Evolutionary conservation across 352 stramenopile species (phyloP), one percentile per base, ranked within the genome.

Genomic region (Globisporangium acanthophoron): DNA sequence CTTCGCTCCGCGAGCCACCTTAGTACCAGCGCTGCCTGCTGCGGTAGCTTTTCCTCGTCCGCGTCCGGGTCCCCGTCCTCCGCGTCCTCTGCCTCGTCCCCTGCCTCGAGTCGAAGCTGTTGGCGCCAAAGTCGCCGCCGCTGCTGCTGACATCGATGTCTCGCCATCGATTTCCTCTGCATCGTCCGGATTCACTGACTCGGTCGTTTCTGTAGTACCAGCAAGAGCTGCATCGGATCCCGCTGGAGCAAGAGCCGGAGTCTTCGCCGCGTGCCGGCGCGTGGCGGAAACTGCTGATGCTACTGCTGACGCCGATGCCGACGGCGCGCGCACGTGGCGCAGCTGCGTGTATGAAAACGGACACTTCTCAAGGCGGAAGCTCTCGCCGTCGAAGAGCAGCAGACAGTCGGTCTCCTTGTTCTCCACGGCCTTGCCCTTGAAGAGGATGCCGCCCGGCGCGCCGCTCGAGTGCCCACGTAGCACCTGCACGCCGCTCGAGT

Each of bases 381-480:
- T 56, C 13, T 59, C 57, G 53, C 80, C 83, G 56, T 93, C 80
- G 54, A 93, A 94, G 55, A 93, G 75, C 55, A 94, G 57, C 58
- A 94, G 48, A 45, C 85, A 94, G 53, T 94, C 85, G 13, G 73
- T 90, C 9, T 90, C 79, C 59, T 94, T 94, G 67, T 90, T 83
- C 49, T 90, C 80, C 0, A 73, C 58, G 6, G 81, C 9, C 50
- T 93, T 93, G 20, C 85, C 85, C 51, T 91, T 92, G 65, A 94
- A 94, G 27, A 56, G 67, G 55, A 94, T 84, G 16, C 82, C 80
- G 5, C 80, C 80, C 2, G 72, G 52, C 1, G 74, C 71, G 18
- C 77, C 82, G 0, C 65, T 73, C 27, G 73, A 79, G 39, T 76
- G 80, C 20, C 72, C 74, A 62, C 88, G 76, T 35, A 87, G 65